A percentile compares a stretch with the other conserved stretches of the same genome.
Evolutionary conservation across 129 eudicot genomes (phyloP).

Genomic region (Lactuca sativa): DNA sequence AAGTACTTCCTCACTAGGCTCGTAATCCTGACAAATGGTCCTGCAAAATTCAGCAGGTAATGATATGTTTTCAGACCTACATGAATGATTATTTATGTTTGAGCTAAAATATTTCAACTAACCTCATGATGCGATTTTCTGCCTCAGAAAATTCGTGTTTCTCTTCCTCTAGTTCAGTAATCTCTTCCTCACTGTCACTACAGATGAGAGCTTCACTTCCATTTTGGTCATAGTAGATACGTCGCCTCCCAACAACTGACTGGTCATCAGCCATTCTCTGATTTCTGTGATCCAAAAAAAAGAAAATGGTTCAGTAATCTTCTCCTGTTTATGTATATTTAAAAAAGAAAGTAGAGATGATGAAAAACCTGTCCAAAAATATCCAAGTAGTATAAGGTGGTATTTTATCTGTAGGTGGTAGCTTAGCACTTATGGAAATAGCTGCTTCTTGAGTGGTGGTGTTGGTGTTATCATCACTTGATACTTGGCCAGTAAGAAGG

Average conservation of each 20-base stretch:
- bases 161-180: constrained; percentile 57
- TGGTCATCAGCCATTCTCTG: constrained; percentile 98
- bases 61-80: constrained; percentile 14
- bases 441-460: constrained; percentile 46
- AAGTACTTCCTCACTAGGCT: constrained; percentile 61
- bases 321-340: no score
- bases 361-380: constrained; percentile 59
- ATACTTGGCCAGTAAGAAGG: constrained; percentile 44
- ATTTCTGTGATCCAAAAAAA: constrained; percentile 59
- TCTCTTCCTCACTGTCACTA: constrained; percentile 97
- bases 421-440: constrained; percentile 53
- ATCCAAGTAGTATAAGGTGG: constrained; percentile 94
- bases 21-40: constrained; percentile 70
- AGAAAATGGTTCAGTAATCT: background rate
- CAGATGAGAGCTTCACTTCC: constrained; percentile 86
- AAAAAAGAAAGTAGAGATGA: constrained; percentile 1
- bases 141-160: constrained; percentile 80
- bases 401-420: constrained; percentile 64
- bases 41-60: constrained; percentile 41
- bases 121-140: constrained; percentile 81
- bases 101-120: constrained; percentile 25
- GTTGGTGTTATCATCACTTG: constrained; percentile 53
- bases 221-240: constrained; percentile 75
- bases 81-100: background rate
- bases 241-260: constrained; percentile 90